These are phyloP conservation scores for Ogataea neopini DNA, from an alignment of 805 yeast genomes.

Conservation along the genomic window DNA sequence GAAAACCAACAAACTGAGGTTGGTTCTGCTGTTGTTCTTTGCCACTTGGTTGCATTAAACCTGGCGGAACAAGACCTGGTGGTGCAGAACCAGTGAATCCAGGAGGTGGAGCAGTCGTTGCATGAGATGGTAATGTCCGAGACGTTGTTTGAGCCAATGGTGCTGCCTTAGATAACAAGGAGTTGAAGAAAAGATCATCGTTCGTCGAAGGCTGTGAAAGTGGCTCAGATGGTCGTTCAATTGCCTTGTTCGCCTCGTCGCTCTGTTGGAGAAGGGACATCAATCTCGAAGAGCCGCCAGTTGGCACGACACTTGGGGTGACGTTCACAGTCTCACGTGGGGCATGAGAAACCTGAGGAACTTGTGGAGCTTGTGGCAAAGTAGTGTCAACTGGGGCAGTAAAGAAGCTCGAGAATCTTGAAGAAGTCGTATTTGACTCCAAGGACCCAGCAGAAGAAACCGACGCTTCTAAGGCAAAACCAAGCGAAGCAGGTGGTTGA, in stretches of 20 bases:
- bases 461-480: constrained; percentile 7
- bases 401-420: constrained; percentile 32
- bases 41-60: constrained; percentile 5
- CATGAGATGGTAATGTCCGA: too few species aligned
- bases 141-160: constrained; percentile 4
- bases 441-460: constrained; percentile 6
- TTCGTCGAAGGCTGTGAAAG: constrained; percentile 1
- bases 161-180: constrained; percentile 42
- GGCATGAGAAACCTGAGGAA: not conserved
- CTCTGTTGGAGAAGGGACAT: constrained; percentile 32
- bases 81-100: constrained; percentile 7
- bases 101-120: not conserved
- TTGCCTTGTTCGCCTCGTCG: constrained; percentile 1
- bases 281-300: constrained; percentile 37
- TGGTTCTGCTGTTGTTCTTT: constrained; percentile 12
- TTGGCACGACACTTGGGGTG: too few species aligned
- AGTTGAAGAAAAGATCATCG: constrained; percentile 47
- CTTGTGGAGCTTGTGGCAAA: not conserved
- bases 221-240: not conserved
- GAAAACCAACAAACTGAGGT: constrained; percentile 4
- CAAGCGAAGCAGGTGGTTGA: not conserved
- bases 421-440: constrained; percentile 12
- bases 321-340: too few species aligned
- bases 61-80: constrained; percentile 9
- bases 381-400: constrained; percentile 21